Evolutionary conservation across 345 rosid species (phyloP).

Genomic region (Kernera saxatilis): DNA sequence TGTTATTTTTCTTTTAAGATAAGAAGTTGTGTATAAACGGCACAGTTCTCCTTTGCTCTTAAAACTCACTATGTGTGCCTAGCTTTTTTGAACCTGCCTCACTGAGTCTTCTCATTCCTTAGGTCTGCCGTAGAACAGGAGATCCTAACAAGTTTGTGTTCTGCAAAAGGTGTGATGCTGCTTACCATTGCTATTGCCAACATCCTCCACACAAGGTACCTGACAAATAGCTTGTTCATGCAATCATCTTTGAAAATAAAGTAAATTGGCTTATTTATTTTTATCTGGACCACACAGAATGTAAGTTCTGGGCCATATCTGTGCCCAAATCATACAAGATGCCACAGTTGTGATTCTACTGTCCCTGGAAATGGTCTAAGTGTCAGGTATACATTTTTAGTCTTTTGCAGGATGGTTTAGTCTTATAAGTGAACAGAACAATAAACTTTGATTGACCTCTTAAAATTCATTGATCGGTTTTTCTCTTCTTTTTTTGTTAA

Average conservation of each 20-base stretch:
- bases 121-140: constrained; percentile 94
- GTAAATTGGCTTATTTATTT: neutral
- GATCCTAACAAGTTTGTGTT: constrained; percentile 96
- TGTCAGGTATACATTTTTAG: constrained; percentile 58
- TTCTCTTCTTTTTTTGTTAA: neutral
- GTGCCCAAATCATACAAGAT: constrained; percentile 92
- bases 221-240: constrained; percentile 7
- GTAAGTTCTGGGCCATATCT: constrained; percentile 95
- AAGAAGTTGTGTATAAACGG: too few relatives aligned
- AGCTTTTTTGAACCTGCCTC: constrained; percentile 5
- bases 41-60: neutral
- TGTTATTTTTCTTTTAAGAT: too few relatives aligned
- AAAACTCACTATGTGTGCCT: neutral
- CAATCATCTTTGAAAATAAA: neutral
- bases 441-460: neutral
- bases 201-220: constrained; percentile 97
- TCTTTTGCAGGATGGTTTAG: neutral
- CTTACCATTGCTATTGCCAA: constrained; percentile 97
- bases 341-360: constrained; percentile 94
- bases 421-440: neutral
- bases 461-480: neutral
- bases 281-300: constrained; percentile 51
- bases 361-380: constrained; percentile 99
- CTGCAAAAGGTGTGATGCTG: constrained; percentile 96
- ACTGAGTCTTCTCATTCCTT: constrained; percentile 1